Conservation (phyloP, 2,329 filamentous ascomycete species). For the Didymella lethalis region DNA sequence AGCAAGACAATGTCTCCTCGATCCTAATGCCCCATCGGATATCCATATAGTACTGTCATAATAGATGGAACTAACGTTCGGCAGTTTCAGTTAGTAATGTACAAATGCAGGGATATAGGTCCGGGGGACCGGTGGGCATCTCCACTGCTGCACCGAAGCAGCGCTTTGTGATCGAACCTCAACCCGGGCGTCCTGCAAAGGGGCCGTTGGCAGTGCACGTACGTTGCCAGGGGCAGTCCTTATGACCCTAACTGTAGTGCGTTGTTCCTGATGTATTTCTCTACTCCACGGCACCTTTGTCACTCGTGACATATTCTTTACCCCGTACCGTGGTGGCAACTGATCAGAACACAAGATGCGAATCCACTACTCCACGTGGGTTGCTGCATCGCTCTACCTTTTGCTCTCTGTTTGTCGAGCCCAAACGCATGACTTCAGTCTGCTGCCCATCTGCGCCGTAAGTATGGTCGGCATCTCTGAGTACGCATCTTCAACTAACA, state of each 20-base stretch:
- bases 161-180: background rate
- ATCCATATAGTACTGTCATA: background rate
- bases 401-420: background rate
- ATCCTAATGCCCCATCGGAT: background rate
- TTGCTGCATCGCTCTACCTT: background rate
- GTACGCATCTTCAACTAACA: background rate
- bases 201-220: background rate
- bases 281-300: background rate
- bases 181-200: slow-evolving; percentile 10
- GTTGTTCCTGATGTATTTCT: background rate
- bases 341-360: slow-evolving; percentile 2
- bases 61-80: background rate
- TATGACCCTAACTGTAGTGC: slow-evolving; percentile 3
- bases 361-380: background rate
- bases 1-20: background rate
- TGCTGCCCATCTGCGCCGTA: slow-evolving; percentile 13
- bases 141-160: slow-evolving; percentile 7
- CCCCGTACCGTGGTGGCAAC: background rate
- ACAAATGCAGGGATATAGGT: background rate
- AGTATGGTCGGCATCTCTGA: background rate
- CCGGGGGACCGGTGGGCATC: slow-evolving; percentile 2
- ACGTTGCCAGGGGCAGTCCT: background rate
- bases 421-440: slow-evolving; percentile 3
- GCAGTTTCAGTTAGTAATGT: background rate
- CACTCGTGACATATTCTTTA: background rate